Evolutionary conservation across 2,329 filamentous ascomycete species (phyloP).

Genomic region (Aspergillus sp.): DNA sequence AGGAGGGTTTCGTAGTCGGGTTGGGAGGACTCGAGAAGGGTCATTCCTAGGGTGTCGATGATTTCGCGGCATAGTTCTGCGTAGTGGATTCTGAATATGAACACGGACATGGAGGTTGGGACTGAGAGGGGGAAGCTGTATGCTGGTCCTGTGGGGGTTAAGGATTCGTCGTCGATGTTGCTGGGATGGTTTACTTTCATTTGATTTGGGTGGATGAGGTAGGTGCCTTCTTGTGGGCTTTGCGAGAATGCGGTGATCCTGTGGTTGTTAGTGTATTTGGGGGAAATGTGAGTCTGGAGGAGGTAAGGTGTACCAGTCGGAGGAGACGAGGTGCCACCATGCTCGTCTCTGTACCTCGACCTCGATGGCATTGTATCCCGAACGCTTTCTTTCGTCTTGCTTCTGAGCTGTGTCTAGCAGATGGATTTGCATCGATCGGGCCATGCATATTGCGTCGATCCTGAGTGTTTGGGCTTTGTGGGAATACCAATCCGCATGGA

Average conservation of each 20-base stretch:
- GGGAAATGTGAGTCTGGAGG: neutral
- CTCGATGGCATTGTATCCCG: neutral
- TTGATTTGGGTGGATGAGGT: conserved; percentile 12
- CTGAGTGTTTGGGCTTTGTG: conserved; percentile 11
- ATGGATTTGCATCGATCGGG: conserved; percentile 13
- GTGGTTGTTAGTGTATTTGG: neutral
- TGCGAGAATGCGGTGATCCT: conserved; percentile 9
- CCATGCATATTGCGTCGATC: conserved; percentile 8
- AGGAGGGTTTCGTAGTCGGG: conserved; percentile 7
- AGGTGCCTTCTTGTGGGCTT: conserved; percentile 10
- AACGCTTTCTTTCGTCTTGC: neutral
- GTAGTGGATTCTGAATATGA: conserved; percentile 4
- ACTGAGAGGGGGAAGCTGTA: neutral
- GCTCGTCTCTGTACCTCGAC: conserved; percentile 10
- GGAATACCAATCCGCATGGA: conserved; percentile 4
- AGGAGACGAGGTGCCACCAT: conserved; percentile 12
- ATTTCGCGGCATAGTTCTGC: conserved; percentile 9
- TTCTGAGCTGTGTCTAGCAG: neutral
- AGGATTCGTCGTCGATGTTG: conserved; percentile 10
- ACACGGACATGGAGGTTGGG: conserved; percentile 9
- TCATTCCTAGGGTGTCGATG: conserved; percentile 5
- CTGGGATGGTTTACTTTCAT: conserved; percentile 10
- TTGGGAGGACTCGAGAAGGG: neutral
- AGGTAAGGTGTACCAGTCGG: conserved; percentile 5
- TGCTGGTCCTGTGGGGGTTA: neutral